These are phyloP conservation scores for Macrotyloma uniflorum DNA, from an alignment of 306 rosid genomes.

Conservation along the genomic window DNA sequence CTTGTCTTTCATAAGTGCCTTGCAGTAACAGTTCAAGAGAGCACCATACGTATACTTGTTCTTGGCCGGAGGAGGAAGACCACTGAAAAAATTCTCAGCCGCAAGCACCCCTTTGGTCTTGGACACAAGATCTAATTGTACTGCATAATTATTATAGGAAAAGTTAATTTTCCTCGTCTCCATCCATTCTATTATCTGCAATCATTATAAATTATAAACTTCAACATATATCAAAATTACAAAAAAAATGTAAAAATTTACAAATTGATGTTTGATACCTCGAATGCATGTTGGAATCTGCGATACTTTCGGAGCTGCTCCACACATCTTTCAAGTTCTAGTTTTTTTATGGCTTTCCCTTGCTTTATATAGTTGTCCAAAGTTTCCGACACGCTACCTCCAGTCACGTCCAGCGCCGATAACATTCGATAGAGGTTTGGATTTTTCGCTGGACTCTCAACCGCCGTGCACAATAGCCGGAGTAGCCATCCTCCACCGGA, in stretches of 20 bases:
- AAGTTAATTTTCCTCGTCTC: slow-evolving; percentile 59
- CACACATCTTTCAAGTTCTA: slow-evolving; percentile 51
- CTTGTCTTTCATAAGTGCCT: slow-evolving; percentile 57
- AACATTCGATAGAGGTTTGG: slow-evolving; percentile 54
- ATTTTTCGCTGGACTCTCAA: slow-evolving; percentile 5
- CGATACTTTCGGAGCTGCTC: slow-evolving; percentile 68
- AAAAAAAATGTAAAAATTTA: neutral
- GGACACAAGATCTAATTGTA: slow-evolving; percentile 66
- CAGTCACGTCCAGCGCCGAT: slow-evolving; percentile 59
- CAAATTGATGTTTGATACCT: slow-evolving; percentile 58
- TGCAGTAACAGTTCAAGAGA: slow-evolving; percentile 79
- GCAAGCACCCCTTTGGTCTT: slow-evolving; percentile 65
- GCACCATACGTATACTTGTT: slow-evolving; percentile 68
- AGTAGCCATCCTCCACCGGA: slow-evolving; percentile 41
- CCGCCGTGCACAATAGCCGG: slow-evolving; percentile 48
- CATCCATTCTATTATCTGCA: slow-evolving; percentile 95
- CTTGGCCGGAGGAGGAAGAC: slow-evolving; percentile 51
- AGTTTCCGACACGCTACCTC: slow-evolving; percentile 61
- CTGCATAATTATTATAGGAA: slow-evolving; percentile 54
- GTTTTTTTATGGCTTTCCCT: slow-evolving; percentile 56
- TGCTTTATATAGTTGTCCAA: slow-evolving; percentile 62
- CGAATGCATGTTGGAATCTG: slow-evolving; percentile 57
- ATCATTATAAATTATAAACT: neutral
- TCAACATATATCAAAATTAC: neutral
- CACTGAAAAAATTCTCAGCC: slow-evolving; percentile 68